Evolutionary conservation across 345 rosid genomes (phyloP).

Genomic region (Ceriops decandra): DNA sequence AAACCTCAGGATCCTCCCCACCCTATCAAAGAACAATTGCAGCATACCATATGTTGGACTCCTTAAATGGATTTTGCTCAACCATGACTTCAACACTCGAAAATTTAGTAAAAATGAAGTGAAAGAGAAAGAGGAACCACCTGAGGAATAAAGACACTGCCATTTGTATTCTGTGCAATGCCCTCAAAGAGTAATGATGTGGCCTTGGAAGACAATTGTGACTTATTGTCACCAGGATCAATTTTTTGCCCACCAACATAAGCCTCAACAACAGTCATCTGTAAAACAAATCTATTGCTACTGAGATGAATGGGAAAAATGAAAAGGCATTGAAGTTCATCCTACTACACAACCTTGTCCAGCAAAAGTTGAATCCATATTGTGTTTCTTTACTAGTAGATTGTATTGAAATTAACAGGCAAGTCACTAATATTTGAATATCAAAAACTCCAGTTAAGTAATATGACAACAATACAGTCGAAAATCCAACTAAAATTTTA

Average conservation of each 20-base stretch:
- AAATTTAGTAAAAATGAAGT: neutral
- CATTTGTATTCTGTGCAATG: constrained; percentile 80
- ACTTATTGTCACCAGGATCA: constrained; percentile 41
- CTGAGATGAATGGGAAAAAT: neutral
- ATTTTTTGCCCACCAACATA: constrained; percentile 65
- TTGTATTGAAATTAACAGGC: too few relatives aligned
- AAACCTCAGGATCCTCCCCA: constrained; percentile 69
- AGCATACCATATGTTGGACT: neutral
- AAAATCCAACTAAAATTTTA: too few relatives aligned
- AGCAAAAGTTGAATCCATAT: too few relatives aligned
- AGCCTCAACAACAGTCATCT: constrained; percentile 99
- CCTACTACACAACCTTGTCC: neutral
- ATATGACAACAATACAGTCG: too few relatives aligned
- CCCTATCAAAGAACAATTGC: constrained; percentile 41
- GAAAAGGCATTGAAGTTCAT: neutral
- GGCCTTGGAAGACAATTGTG: constrained; percentile 36
- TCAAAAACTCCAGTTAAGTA: too few relatives aligned
- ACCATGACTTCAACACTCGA: neutral
- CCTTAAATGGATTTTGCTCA: constrained; percentile 2
- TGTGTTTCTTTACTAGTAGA: too few relatives aligned
- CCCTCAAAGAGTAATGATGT: constrained; percentile 41
- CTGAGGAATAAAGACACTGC: constrained; percentile 78
- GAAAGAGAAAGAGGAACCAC: constrained; percentile 10
- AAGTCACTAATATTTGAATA: too few relatives aligned
- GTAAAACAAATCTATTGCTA: constrained; percentile 9